Evolutionary conservation across 2,329 filamentous ascomycete species (phyloP), one percentile per base, ranked within the genome.

Genomic region (Thelonectria discophora): DNA sequence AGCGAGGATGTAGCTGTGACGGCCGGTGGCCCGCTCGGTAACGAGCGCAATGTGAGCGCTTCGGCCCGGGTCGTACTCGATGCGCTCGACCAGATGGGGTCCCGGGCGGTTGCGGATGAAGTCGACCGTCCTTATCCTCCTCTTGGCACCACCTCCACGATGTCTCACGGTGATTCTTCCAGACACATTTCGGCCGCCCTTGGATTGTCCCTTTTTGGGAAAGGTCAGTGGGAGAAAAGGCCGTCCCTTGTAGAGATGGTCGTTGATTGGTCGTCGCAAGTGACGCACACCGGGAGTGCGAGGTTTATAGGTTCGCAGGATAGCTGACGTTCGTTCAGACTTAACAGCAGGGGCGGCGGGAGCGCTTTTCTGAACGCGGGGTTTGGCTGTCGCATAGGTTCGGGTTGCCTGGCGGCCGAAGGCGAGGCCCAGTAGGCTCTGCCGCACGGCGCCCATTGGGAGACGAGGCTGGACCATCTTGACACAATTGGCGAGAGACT

Each of bases 191-290:
- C 95, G 88, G 45, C 95, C 95, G 77, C 95, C 96, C 77, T 97
- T 95, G 54, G 87, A 89, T 72, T 97, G 93, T 15, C 95, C 95
- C 77, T 94, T 94, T 78, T 97, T 97, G 39, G 93, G 88, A 72
- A 93, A 92, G 11, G 96, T 99, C 77, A 99, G 84, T 52, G 89
- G 87, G 34, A 92, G 83, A 68, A 90, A 88, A 1, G 95, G 92
- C 58, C 93, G 85, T 60, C 95, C 95, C 79, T 97, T 97, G 93
- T 93, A 98, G 47, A 99, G 82, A 78, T 99, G 95, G 73, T 97
- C 93, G 79, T 98, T 98, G 79, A 97, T 90, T 13, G 95, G 93
- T 45, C 95, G 88, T 77, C 90, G 91, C 67, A 99, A 82, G 86
- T 99, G 95, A 73, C 95, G 89, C 61, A 97, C 79, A 85, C 95